Evolutionary conservation across 2,329 filamentous ascomycete species (phyloP).

Genomic region (Colletotrichum sp.): DNA sequence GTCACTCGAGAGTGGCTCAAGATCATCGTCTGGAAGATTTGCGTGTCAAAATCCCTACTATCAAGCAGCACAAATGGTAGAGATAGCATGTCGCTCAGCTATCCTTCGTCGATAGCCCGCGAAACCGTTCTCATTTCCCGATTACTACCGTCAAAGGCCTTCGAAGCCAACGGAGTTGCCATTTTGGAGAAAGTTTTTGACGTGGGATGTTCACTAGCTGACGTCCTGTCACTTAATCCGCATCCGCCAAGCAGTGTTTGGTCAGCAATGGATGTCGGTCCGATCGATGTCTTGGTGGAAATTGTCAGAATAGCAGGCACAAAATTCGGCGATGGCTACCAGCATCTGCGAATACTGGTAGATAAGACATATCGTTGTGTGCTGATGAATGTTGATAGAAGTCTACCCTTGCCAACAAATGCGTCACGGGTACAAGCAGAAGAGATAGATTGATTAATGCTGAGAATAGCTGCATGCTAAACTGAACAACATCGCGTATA

Average conservation of each 20-base stretch:
- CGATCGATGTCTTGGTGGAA: not conserved
- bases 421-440: not conserved
- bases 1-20: constrained; percentile 32
- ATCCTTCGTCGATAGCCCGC: constrained; percentile 29
- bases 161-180: constrained; percentile 36
- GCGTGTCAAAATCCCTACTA: constrained; percentile 26
- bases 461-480: not conserved
- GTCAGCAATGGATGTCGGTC: not conserved
- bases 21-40: constrained; percentile 31
- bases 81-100: constrained; percentile 30
- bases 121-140: constrained; percentile 28
- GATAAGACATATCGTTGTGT: not conserved
- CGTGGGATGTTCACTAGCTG: constrained; percentile 35
- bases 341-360: not conserved
- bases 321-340: not conserved
- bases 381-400: not conserved
- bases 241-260: not conserved
- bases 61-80: constrained; percentile 11
- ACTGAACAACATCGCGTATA: not conserved
- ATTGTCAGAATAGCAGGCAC: not conserved
- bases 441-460: not conserved
- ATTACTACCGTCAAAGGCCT: constrained; percentile 26
- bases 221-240: constrained; percentile 22
- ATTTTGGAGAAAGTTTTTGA: constrained; percentile 39
- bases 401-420: not conserved